phyloP scores from a whole-genome alignment of 2,329 filamentous ascomycete species.

The Exophiala bonariae region DNA sequence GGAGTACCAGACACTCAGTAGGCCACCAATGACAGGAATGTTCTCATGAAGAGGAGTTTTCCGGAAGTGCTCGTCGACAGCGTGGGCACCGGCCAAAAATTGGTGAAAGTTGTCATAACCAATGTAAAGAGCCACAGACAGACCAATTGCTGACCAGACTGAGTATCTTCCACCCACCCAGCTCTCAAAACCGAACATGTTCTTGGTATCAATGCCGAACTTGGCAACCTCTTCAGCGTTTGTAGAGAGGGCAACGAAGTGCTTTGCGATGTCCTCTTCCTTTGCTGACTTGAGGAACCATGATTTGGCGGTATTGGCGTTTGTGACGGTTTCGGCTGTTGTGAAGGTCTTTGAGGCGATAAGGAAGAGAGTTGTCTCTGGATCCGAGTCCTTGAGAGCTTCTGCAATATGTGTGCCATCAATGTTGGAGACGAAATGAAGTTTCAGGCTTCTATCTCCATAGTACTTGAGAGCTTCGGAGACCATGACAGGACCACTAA shows the following conservation, averaged over 20 bases:
- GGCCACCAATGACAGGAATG: conserved; percentile 87
- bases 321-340: conserved; percentile 94
- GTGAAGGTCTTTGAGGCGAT: conserved; percentile 99
- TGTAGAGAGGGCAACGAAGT: conserved; percentile 97
- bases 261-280: conserved; percentile 85
- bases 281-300: conserved; percentile 91
- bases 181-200: conserved; percentile 99
- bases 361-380: conserved; percentile 98
- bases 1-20: conserved; percentile 97
- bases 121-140: conserved; percentile 92
- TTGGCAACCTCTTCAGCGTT: conserved; percentile 95
- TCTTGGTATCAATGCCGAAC: conserved; percentile 97
- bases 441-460: conserved; percentile 77
- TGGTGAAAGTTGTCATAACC: conserved; percentile 97
- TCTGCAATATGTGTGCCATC: conserved; percentile 98
- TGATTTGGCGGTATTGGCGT: conserved; percentile 92
- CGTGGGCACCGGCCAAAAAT: conserved; percentile 90
- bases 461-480: conserved; percentile 97
- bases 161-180: conserved; percentile 99
- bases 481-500: conserved; percentile 95
- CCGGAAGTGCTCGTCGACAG: conserved; percentile 98
- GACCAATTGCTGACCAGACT: conserved; percentile 96
- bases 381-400: conserved; percentile 82
- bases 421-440: conserved; percentile 99
- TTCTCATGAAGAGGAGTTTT: conserved; percentile 89